Base-by-base conservation (phyloP, 2,329 filamentous ascomycete species). In the Iodosphaeria phyllophila region DNA sequence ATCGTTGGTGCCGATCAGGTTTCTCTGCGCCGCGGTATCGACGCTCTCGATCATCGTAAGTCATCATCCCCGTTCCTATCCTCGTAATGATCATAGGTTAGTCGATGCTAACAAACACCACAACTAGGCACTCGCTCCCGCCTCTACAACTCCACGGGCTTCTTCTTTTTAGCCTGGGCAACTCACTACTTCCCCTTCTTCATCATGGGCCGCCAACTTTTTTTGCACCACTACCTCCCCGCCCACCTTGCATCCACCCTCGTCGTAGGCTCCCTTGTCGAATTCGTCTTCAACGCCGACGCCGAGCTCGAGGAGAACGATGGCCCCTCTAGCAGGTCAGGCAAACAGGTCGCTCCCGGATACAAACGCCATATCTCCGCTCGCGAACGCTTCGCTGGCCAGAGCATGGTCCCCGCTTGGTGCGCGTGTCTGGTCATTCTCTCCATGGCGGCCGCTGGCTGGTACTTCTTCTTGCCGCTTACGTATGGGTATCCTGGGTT, bases 151-250 rank as follows among this genome's bases (percentile, higher is more conserved):
- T 93, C 83, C 27, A 95, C 89, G 1, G 89, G 89, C 13, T 98
- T 98, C 67, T 91, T 98, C 60, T 95, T 93, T 70, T 68, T 98
- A 29, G 82, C 83, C 28, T 98, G 89, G 89, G 83, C 80, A 9
- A 86, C 83, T 3, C 89, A 98, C 50, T 98, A 93, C 59, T 71
- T 92, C 50, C 86, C 86, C 26, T 98, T 98, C 61, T 98, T 73
- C 57, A 70, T 93, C 34, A 98, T 98, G 86, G 86, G 86, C 29
- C 83, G 86, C 40, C 86, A 98, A 50, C 73, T 93, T 35, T 98
- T 98, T 71, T 54, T 98, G 38, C 89, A 98, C 51, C 89, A 98
- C 53, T 98, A 98, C 46, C 68, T 98, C 4, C 89, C 89, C 1
- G 82, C 89, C 1, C 89, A 98, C 45, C 63, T 98, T 8, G 86